phyloP scores from a whole-genome alignment of 257 asterid species.

The Galeopsis tetrahit region DNA sequence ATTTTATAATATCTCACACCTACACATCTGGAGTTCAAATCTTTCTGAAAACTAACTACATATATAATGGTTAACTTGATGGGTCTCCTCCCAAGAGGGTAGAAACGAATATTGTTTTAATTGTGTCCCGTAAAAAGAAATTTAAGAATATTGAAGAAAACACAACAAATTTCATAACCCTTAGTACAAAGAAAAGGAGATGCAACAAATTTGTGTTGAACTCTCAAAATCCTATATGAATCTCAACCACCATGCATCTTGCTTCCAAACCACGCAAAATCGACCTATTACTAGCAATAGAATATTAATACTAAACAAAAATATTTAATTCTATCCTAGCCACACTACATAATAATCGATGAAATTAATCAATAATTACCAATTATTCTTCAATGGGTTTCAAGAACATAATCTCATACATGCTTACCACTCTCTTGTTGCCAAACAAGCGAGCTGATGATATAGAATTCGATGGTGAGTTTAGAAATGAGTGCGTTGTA shows the following conservation, averaged over 20 bases:
- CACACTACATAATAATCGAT: neutral
- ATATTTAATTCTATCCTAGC: neutral
- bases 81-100: no score
- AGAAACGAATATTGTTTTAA: neutral
- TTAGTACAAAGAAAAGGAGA: conserved; percentile 1
- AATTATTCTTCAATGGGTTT: conserved; percentile 34
- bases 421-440: conserved; percentile 33
- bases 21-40: no score
- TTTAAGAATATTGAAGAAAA: neutral
- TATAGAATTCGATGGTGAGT: neutral
- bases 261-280: conserved; percentile 46
- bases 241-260: conserved; percentile 41
- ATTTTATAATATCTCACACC: no score
- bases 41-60: no score
- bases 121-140: neutral
- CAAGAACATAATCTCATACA: conserved; percentile 40
- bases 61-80: no score
- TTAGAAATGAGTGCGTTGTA: conserved; percentile 42
- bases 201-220: conserved; percentile 44
- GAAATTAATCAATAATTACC: conserved; percentile 26
- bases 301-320: conserved; percentile 3
- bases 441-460: conserved; percentile 21
- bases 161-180: neutral
- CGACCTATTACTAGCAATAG: conserved; percentile 39
- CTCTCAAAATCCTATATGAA: conserved; percentile 32